Evolutionary conservation across 176 grass and related monocot species (phyloP), one percentile per base, ranked within the genome.

Genomic region (Metroxylon sagu): DNA sequence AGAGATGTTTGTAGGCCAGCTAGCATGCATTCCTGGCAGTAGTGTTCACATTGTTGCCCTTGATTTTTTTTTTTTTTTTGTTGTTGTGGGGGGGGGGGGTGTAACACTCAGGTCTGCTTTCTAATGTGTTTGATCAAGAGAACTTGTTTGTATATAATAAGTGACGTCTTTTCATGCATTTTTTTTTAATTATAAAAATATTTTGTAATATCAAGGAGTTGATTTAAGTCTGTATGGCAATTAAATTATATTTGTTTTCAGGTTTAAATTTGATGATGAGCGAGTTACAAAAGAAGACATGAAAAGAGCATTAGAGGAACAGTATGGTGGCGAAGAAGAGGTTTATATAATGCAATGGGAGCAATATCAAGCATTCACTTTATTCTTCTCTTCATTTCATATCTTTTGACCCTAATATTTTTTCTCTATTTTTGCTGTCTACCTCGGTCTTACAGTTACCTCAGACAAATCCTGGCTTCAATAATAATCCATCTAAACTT

Each of bases 271-370:
- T 0, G 87, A 90, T 19, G 87, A 89, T 67, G 86, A 89, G 68
- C 74, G 86, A 31, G 86, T 89, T 7, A 89, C 86, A 26, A 89
- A 89, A 68, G 82, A 85, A 74, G 82, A 76, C 23, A 53, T 31
- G 57, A 79, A 85, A 21, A 79, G 66, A 23, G 86, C 71, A 0
- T 58, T 89, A 54, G 86, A 85, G 50, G 86, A 89, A 19, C 86
- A 89, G 59, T 89, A 89, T 43, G 86, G 86, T 73, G 86, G 86
- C 43, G 86, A 85, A 67, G 86, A 89, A 69, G 82, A 89, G 82
- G 86, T 82, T 62, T 43, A 43, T 43, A 43, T 43, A 43, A 43
- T 43, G 8, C 35, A 43, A 43, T 43, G 35, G 35, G 35, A 43
- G 12, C 35, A 14, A 43, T 43, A 43, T 43, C 35, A 19, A 19